A percentile compares a stretch with the other conserved stretches of the same genome.
phyloP scores from a whole-genome alignment of 2,329 filamentous ascomycete genomes.

The Fusarium tupiense region DNA sequence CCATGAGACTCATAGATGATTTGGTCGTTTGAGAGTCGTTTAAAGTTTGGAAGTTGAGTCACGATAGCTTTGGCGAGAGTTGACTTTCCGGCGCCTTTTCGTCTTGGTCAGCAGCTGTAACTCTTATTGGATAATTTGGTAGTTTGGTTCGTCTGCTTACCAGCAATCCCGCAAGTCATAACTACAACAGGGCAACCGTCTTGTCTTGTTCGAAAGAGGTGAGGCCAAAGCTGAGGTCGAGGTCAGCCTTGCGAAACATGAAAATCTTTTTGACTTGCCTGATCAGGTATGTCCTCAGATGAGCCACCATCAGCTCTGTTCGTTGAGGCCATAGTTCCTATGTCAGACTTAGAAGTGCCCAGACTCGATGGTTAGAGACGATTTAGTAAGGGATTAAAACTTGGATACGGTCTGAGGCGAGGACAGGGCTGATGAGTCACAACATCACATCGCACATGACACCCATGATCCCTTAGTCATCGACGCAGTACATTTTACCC shows the following conservation, averaged over 20 bases:
- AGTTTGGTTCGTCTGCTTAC: neutral
- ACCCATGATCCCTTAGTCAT: neutral
- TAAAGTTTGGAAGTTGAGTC: neutral
- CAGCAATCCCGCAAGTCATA: neutral
- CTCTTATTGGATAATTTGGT: neutral
- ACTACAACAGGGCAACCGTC: neutral
- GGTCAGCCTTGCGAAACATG: neutral
- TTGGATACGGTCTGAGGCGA: too few relatives aligned
- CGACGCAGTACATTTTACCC: too few relatives aligned
- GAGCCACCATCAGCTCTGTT: accelerated
- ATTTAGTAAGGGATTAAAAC: neutral
- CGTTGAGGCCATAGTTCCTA: neutral
- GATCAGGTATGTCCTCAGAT: neutral
- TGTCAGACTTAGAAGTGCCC: neutral
- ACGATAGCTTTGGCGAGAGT: slow-evolving; percentile 2
- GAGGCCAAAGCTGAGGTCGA: neutral
- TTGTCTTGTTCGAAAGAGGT: neutral
- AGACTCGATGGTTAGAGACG: neutral
- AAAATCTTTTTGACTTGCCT: neutral
- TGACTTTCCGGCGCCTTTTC: neutral
- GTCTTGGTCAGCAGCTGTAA: neutral
- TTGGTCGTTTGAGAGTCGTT: neutral
- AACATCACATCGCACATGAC: neutral
- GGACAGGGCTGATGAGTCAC: neutral
- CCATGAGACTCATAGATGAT: neutral